Percentiles rank a stretch among this genome's conserved stretches.
These are phyloP conservation scores for Elaeis oleifera DNA, from an alignment of 202 grass and related monocot genomes.

Conservation along the genomic window DNA sequence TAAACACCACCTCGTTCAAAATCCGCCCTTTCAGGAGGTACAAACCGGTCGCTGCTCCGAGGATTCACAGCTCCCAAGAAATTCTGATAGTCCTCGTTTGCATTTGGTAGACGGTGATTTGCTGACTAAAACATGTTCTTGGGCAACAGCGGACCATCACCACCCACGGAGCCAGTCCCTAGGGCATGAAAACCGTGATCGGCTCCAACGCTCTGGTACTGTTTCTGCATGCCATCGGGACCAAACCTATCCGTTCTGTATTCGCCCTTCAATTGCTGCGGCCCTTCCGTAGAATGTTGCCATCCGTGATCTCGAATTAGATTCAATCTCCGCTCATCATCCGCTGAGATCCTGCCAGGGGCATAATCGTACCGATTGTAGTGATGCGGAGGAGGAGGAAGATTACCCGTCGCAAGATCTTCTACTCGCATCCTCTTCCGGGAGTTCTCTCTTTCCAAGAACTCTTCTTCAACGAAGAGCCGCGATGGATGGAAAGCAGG, in stretches of 20 bases:
- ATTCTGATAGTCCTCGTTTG: constrained; percentile 27
- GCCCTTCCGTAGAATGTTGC: not conserved
- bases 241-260: constrained; percentile 1
- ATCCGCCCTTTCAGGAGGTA: constrained; percentile 10
- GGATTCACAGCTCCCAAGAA: not conserved
- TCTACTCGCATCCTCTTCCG: constrained; percentile 80
- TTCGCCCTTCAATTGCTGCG: not conserved
- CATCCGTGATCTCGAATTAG: constrained; percentile 68
- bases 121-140: constrained; percentile 14
- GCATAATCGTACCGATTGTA: not conserved
- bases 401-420: constrained; percentile 30
- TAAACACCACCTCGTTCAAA: not conserved
- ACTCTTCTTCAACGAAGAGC: constrained; percentile 27
- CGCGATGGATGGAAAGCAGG: constrained; percentile 1
- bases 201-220: not conserved
- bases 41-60: not conserved
- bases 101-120: constrained; percentile 20
- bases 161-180: constrained; percentile 18
- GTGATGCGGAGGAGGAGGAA: constrained; percentile 6
- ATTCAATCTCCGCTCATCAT: constrained; percentile 50
- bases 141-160: constrained; percentile 1
- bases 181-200: constrained; percentile 10
- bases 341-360: constrained; percentile 23
- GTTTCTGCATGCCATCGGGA: not conserved
- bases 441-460: constrained; percentile 26